phyloP scores from a whole-genome alignment of 1,139 yeast species.

The Blastobotrys malaysiensis region DNA sequence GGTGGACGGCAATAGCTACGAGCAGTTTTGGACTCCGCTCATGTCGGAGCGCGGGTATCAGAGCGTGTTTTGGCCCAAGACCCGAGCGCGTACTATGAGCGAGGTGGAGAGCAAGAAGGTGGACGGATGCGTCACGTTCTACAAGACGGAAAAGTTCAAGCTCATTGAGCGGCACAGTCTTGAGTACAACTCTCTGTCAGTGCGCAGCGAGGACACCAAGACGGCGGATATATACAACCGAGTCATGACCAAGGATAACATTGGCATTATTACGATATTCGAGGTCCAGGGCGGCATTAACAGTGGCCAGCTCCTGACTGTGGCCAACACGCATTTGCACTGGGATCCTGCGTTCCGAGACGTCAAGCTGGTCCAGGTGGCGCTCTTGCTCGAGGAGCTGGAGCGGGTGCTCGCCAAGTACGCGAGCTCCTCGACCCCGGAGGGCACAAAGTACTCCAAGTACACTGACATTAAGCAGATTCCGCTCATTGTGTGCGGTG shows the following conservation, averaged over 20 bases:
- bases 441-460: conserved; percentile 30
- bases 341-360: conserved; percentile 98
- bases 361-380: conserved; percentile 94
- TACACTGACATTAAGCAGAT: conserved; percentile 55
- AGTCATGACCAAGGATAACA: conserved; percentile 92
- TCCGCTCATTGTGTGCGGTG: conserved; percentile 86
- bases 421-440: conserved; percentile 36
- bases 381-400: conserved; percentile 82
- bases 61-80: conserved; percentile 78
- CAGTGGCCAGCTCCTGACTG: conserved; percentile 64
- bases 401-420: conserved; percentile 56
- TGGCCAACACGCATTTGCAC: conserved; percentile 91
- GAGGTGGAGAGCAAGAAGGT: conserved; percentile 81
- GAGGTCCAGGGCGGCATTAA: conserved; percentile 46
- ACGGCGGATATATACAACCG: conserved; percentile 94
- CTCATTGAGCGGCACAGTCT: conserved; percentile 66
- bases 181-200: conserved; percentile 84
- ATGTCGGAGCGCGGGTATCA: conserved; percentile 71
- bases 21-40: conserved; percentile 78
- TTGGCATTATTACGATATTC: conserved; percentile 75
- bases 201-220: conserved; percentile 83
- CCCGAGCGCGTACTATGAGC: conserved; percentile 85
- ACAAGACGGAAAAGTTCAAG: conserved; percentile 61
- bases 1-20: conserved; percentile 82
- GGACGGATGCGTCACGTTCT: conserved; percentile 96